Evolutionary conservation across 352 stramenopile species (phyloP), one percentile per base, ranked within the genome.

Genomic region (Phytophthora melonis): DNA sequence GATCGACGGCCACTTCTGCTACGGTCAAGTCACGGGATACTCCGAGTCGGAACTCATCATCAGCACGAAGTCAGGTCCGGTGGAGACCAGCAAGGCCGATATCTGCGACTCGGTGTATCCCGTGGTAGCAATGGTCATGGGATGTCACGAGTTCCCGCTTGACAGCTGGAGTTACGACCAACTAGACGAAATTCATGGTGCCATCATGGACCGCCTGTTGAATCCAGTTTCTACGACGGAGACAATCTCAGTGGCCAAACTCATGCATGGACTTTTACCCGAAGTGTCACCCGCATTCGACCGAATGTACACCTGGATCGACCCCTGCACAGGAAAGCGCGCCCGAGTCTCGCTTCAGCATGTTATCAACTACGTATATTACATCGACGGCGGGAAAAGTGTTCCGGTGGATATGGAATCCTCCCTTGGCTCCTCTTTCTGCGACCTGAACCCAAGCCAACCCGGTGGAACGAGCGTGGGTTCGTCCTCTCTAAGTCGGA

Each of bases 121-220:
- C 5, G 57, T 53, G 13, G 57, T 63, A 27, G 36, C 57, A 39
- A 53, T 63, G 57, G 16, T 36, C 3, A 63, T 63, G 36, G 34
- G 57, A 0, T 63, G 57, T 27, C 39, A 63, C n/a, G 57, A 54
- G 8, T 63, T 36, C 50, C 57, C 13, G 3, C n/a, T 53, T 11
- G 23, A 43, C 21, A 54, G 9, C 57, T 63, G 41, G 41, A 47
- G 41, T 18, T 47, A 47, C 41, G 41, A 47, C 5, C 41, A 47
- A n/a, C 41, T 47, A 18, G 41, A 47, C 16, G 13, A 47, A n/a
- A 21, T 47, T 47, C 41, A 47, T 6, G 41, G 16, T 0, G 16
- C 41, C 13, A 18, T 47, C 41, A 47, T 47, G 41, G 41, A 47
- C 8, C 41, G 41, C 13, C 41, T 47, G 41, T 14, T 47, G 19